These are phyloP conservation scores for Metschnikowia santaceciliae DNA, from an alignment of 805 yeast species.

Conservation along the genomic window DNA sequence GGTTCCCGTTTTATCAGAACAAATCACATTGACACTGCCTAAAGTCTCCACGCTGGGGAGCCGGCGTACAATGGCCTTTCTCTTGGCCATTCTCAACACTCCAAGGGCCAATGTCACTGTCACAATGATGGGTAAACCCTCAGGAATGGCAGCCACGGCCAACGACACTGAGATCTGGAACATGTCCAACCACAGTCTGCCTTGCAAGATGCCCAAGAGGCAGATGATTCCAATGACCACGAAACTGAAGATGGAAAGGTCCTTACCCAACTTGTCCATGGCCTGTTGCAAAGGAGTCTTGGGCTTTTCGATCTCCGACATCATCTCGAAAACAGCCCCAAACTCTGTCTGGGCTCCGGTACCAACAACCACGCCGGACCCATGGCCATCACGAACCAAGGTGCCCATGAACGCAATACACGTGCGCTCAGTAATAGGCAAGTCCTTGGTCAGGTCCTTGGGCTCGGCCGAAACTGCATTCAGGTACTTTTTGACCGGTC, in stretches of 20 bases:
- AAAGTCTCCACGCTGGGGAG: slow-evolving; percentile 93
- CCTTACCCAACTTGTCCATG: slow-evolving; percentile 94
- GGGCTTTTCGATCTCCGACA: slow-evolving; percentile 93
- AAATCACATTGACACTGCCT: slow-evolving; percentile 90
- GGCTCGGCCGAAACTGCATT: slow-evolving; percentile 35
- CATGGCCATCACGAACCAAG: slow-evolving; percentile 92
- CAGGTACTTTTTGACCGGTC: slow-evolving; percentile 69
- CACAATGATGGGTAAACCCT: slow-evolving; percentile 96
- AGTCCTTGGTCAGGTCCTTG: slow-evolving; percentile 24
- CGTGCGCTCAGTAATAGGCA: slow-evolving; percentile 64
- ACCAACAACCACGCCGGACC: slow-evolving; percentile 87
- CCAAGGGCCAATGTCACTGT: slow-evolving; percentile 97
- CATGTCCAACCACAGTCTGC: slow-evolving; percentile 95
- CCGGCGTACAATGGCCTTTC: slow-evolving; percentile 90
- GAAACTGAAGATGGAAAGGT: slow-evolving; percentile 80
- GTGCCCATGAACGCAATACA: slow-evolving; percentile 97
- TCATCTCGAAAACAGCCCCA: slow-evolving; percentile 93
- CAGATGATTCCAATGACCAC: slow-evolving; percentile 89
- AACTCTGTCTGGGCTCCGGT: slow-evolving; percentile 89
- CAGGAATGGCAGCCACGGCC: slow-evolving; percentile 99
- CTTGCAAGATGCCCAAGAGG: slow-evolving; percentile 83
- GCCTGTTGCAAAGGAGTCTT: slow-evolving; percentile 94
- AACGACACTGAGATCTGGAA: slow-evolving; percentile 94
- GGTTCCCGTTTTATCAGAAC: slow-evolving; percentile 90
- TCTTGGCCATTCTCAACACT: slow-evolving; percentile 91